Base-by-base conservation (phyloP, 148 eudicot genomes). In the Rhododendron mucronatum region DNA sequence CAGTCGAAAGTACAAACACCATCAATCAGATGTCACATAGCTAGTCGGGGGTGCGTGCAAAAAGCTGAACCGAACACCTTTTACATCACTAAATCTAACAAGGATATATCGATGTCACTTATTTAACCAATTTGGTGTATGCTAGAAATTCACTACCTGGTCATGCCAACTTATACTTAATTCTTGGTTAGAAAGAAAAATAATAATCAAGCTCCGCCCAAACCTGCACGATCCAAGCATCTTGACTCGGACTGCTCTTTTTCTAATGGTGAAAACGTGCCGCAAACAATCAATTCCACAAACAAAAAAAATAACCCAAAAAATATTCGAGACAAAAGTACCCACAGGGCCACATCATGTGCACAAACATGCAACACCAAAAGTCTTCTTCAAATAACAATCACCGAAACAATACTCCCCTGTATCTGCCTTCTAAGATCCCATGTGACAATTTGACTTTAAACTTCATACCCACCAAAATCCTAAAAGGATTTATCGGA, bases 371-470 rank as follows among this genome's bases (percentile, higher is more conserved):
- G 69, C 12, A 63, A 23, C 69, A 63, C 8, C 69, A 63, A 7
- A 23, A 63, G 30, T 63, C 69, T 8, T 63, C 30, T 23, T 63
- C 13, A 63, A 63, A 63, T 63, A 61, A 2, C 69, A 21, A 63
- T 63, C 69, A 76, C 30, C 74, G 51, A 74, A 11, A 85, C 71
- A 53, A 69, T 69, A 69, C 69, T 63, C 80, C 84, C 35, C 39
- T 20, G 44, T 23, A 21, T 65, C 39, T 35, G 84, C 87, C 55
- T 73, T 84, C 75, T 8, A 7, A 7, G 26, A 50, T 23, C 59
- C 79, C 77, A 86, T 50, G 78, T 73, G 84, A 48, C 80, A 69
- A 12, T 51, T 44, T 50, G 71, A 12, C 80, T 86, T 76, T 28
- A 21, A 3, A 50, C n/a, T 16, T 41, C 39, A 82, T 23, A 10